These are phyloP conservation scores for Calonectria pauciramosa DNA, from an alignment of 2,329 filamentous ascomycete genomes.

Conservation along the genomic window DNA sequence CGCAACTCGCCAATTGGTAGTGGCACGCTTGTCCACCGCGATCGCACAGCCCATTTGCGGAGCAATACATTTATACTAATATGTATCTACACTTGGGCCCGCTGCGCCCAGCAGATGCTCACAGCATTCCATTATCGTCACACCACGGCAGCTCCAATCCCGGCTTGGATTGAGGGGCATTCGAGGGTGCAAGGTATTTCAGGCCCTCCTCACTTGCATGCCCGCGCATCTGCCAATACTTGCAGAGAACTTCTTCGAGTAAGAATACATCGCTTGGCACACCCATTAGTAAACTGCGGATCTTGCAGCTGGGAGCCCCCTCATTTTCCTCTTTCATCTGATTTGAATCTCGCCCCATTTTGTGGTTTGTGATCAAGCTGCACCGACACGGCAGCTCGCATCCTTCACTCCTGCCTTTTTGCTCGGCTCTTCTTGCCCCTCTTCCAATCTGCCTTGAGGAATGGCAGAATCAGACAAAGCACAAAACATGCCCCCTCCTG, in stretches of 20 bases:
- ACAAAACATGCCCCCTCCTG: constrained; percentile 25
- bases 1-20: not conserved
- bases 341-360: not conserved
- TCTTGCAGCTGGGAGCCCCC: constrained; percentile 5
- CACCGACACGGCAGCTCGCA: not conserved
- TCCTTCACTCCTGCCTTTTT: not conserved
- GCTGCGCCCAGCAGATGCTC: not conserved
- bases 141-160: not conserved
- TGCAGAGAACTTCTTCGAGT: not conserved
- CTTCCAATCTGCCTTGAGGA: not conserved
- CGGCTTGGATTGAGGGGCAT: constrained; percentile 8
- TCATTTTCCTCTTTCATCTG: not conserved
- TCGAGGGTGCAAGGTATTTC: not conserved
- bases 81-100: not conserved
- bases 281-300: not conserved
- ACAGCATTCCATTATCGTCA: not conserved
- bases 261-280: not conserved
- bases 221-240: not conserved
- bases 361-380: not conserved
- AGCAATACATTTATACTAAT: not conserved
- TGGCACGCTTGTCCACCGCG: not conserved
- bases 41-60: not conserved
- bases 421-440: not conserved
- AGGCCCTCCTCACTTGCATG: constrained; percentile 2
- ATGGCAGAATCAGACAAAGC: constrained; percentile 31